Conservation (phyloP, 1,139 yeast genomes). For the Kurtzmaniella quercitrusa region DNA sequence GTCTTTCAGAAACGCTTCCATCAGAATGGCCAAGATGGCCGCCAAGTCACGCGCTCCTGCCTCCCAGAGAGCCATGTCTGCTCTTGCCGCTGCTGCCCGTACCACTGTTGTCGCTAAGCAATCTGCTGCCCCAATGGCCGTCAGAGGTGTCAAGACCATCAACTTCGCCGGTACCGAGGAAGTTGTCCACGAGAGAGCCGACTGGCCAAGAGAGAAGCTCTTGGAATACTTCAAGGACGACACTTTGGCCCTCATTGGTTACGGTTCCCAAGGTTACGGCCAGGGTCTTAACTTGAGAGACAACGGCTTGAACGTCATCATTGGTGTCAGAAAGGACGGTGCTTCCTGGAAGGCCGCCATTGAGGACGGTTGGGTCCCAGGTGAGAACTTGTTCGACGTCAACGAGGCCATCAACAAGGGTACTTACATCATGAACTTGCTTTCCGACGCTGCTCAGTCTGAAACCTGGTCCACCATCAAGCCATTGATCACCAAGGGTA, state of each 20-base stretch:
- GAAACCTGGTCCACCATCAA: constrained; percentile 89
- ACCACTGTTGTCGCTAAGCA: constrained; percentile 41
- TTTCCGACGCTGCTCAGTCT: constrained; percentile 99
- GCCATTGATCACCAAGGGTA: constrained; percentile 93
- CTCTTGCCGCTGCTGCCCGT: constrained; percentile 46
- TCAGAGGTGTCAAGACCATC: constrained; percentile 92
- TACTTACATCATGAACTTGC: constrained; percentile 93
- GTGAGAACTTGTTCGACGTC: constrained; percentile 94
- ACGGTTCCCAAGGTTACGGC: constrained; percentile 99
- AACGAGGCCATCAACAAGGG: constrained; percentile 89
- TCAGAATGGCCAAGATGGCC: constrained; percentile 60
- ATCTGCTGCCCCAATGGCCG: constrained; percentile 34
- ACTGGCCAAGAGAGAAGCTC: constrained; percentile 98
- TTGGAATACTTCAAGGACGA: constrained; percentile 96
- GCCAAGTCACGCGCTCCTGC: constrained; percentile 48
- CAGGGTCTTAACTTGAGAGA: constrained; percentile 99
- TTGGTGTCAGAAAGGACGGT: constrained; percentile 98
- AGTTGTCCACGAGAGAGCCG: constrained; percentile 95
- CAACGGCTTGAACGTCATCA: constrained; percentile 94
- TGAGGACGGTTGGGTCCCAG: constrained; percentile 99
- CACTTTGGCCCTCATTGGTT: constrained; percentile 95
- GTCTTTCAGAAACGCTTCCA: constrained; percentile 62
- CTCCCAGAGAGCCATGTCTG: constrained; percentile 65
- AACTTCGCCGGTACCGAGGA: constrained; percentile 96
- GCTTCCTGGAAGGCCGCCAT: constrained; percentile 99